These are phyloP conservation scores for Aphanomyces invadans DNA, from an alignment of 352 stramenopile species.

Conservation along the genomic window DNA sequence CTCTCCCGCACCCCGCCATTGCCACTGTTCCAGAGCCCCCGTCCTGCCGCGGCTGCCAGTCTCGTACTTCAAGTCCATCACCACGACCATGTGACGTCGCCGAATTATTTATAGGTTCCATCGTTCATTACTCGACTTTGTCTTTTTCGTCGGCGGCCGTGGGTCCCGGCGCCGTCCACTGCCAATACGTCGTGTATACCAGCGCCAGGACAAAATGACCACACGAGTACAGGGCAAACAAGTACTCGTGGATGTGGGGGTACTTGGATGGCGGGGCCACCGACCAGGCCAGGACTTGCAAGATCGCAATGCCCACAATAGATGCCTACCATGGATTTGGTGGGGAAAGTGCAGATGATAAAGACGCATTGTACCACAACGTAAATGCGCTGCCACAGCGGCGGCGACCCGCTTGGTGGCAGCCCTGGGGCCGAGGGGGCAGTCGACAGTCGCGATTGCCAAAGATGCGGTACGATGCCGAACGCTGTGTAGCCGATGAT, in stretches of 20 bases:
- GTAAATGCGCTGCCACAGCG: constrained; percentile 34
- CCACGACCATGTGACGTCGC: background rate
- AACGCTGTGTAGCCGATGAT: constrained; percentile 42
- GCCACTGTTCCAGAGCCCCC: background rate
- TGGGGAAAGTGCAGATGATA: background rate
- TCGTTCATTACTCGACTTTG: constrained; percentile 4
- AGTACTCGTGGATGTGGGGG: constrained; percentile 80
- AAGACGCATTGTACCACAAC: constrained; percentile 38
- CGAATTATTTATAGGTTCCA: background rate
- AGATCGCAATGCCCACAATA: constrained; percentile 37
- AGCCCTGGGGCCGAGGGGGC: constrained; percentile 34
- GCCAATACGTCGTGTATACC: constrained; percentile 74
- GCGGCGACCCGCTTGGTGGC: constrained; percentile 32
- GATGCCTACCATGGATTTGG: constrained; percentile 37
- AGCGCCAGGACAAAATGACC: constrained; percentile 65
- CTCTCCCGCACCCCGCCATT: background rate
- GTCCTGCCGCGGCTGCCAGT: background rate
- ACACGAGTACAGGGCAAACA: constrained; percentile 76
- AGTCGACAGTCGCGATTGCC: constrained; percentile 26
- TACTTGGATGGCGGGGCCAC: constrained; percentile 49
- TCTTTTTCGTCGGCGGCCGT: background rate
- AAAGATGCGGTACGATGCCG: constrained; percentile 41
- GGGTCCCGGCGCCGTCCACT: constrained; percentile 43
- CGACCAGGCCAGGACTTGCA: constrained; percentile 46
- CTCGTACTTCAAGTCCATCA: constrained; percentile 9